Evolutionary conservation across 257 asterid genomes (phyloP), one percentile per base, ranked within the genome.

Genomic region (Scutellaria galericulata): DNA sequence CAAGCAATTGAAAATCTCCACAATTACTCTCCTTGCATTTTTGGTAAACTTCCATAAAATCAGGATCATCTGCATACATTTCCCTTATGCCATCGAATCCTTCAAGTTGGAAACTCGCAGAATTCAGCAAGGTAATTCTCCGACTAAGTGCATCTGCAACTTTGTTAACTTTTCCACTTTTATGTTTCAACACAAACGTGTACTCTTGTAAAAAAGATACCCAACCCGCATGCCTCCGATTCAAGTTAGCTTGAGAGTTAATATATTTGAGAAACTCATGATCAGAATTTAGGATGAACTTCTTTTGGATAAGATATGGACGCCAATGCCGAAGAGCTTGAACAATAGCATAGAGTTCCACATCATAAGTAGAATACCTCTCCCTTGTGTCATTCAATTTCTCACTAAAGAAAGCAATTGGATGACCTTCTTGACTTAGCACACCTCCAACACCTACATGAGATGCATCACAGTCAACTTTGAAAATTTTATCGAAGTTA

Each of bases 361-460:
- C 31, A 1, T 39, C 31, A 7, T 62, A 62, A 0, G 68, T 62
- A 2, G 50, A 61, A 15, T 61, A 61, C 3, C 14, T 61, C 31
- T 7, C 13, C 27, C 71, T 12, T 84, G 85, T 44, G 5, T 47
- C 35, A 65, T 82, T 6, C 18, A 18, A 18, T 18, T 18, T 47
- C 4, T 47, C 52, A 5, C 52, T 47, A 47, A 10, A 47, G 14
- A 9, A 63, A 5, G 15, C 40, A 61, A 61, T 39, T 3, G 18
- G 31, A 18, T 15, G 15, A 0, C 66, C 66, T 61, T 37, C n/a
- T 40, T 61, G 31, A 5, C 48, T 61, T 13, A 61, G 50, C 2
- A 61, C 50, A 13, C 9, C 54, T 3, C 68, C 54, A 63, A 44
- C 15, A 15, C 54, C 69, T 40, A 63, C 54, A 9, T 63, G 20